Evolutionary conservation across 352 stramenopile species (phyloP).

Genomic region (Phytophthora ohioensis): DNA sequence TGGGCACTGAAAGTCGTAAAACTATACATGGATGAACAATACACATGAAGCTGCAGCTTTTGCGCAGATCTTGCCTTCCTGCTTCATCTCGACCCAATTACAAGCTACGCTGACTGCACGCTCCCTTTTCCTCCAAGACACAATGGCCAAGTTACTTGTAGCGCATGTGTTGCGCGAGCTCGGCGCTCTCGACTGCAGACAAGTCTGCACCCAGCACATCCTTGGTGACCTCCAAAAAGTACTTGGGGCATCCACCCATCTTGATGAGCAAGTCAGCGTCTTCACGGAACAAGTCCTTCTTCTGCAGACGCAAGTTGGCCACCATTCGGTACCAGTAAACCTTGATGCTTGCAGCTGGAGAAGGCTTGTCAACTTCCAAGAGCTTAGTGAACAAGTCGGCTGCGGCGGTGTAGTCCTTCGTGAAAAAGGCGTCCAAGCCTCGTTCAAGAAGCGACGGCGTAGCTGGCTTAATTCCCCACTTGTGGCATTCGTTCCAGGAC

Average conservation of each 20-base stretch:
- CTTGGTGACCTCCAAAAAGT: constrained; percentile 27
- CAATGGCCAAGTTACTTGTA: constrained; percentile 5
- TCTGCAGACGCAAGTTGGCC: constrained; percentile 25
- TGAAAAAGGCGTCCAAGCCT: constrained; percentile 24
- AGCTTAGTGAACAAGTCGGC: constrained; percentile 23
- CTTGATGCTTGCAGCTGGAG: constrained; percentile 12
- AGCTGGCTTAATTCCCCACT: constrained; percentile 27
- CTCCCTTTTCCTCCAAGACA: neutral
- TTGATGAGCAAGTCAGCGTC: constrained; percentile 18
- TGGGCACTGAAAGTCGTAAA: neutral
- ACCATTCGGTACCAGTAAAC: constrained; percentile 37
- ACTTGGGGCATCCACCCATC: constrained; percentile 29
- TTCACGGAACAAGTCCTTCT: constrained; percentile 28
- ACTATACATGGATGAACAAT: constrained; percentile 13
- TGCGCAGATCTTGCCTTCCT: neutral
- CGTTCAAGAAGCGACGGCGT: constrained; percentile 24
- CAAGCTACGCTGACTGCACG: neutral
- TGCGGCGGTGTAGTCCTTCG: constrained; percentile 26
- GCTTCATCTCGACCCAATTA: neutral
- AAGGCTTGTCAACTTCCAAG: constrained; percentile 19
- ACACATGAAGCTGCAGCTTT: neutral
- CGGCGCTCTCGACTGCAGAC: constrained; percentile 7
- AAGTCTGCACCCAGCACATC: constrained; percentile 18
- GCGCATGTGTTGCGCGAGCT: constrained; percentile 14
- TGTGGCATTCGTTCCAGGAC: constrained; percentile 28